A percentile compares a stretch with the other conserved stretches of the same genome.
Evolutionary conservation across 257 asterid genomes (phyloP).

Genomic region (Rehmannia glutinosa): DNA sequence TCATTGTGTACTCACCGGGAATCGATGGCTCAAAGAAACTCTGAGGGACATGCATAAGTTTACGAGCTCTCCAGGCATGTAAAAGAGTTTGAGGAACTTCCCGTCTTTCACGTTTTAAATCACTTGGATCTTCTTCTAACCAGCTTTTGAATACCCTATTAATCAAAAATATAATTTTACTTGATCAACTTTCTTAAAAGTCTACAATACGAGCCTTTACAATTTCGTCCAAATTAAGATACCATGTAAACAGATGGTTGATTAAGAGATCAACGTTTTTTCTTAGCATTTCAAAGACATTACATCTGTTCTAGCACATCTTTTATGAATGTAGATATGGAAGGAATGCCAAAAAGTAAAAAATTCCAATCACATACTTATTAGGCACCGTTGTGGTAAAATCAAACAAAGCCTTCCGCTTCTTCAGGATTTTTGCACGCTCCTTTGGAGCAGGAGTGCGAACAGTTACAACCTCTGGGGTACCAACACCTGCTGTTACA

Average conservation of each 20-base stretch:
- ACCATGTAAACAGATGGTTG: neutral
- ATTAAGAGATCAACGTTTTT: neutral
- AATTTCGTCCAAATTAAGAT: constrained; percentile 4
- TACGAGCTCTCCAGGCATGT: constrained; percentile 48
- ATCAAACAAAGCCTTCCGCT: constrained; percentile 54
- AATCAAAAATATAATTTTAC: neutral
- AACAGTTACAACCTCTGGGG: constrained; percentile 38
- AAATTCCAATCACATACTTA: constrained; percentile 34
- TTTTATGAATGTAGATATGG: neutral
- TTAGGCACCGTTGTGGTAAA: constrained; percentile 37
- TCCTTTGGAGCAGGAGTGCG: constrained; percentile 75
- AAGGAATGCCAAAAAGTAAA: neutral
- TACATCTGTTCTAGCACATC: neutral
- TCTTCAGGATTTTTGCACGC: constrained; percentile 40
- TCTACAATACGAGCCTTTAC: neutral
- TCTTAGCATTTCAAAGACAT: neutral
- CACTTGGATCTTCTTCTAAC: constrained; percentile 40
- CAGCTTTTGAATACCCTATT: constrained; percentile 47
- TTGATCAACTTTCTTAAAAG: neutral
- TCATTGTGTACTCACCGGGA: constrained; percentile 46
- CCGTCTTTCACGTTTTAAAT: constrained; percentile 45
- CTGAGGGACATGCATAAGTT: constrained; percentile 35
- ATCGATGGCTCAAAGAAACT: constrained; percentile 59
- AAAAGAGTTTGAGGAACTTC: constrained; percentile 38
- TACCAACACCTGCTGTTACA: constrained; percentile 25